A percentile compares a stretch with the other conserved stretches of the same genome.
phyloP scores from a whole-genome alignment of 495 filamentous ascomycete species.

The Pyrenopolyporus hunteri region DNA sequence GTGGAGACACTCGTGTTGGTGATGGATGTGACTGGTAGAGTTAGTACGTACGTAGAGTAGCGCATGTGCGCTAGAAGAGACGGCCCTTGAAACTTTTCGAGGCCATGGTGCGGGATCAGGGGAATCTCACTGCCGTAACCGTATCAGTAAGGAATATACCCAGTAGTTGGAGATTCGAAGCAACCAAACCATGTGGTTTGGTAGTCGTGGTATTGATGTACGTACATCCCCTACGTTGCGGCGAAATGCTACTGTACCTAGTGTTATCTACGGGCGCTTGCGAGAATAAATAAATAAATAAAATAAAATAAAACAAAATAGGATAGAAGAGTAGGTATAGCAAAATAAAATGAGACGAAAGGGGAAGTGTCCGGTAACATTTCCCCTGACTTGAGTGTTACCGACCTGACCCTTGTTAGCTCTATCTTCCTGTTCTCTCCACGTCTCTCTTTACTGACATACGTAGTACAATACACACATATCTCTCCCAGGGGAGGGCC shows the following conservation, averaged over 20 bases:
- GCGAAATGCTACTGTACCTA: conserved; percentile 27
- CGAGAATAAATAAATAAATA: no score
- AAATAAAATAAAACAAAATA: conserved; percentile 16
- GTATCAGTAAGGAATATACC: conserved; percentile 7
- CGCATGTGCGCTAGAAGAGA: background rate
- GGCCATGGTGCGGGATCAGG: conserved; percentile 32
- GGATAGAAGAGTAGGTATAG: no score
- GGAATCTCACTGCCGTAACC: conserved; percentile 25
- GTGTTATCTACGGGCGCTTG: conserved; percentile 24
- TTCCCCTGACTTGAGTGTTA: conserved; percentile 40
- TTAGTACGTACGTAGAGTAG: conserved; percentile 1
- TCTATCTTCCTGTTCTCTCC: conserved; percentile 27
- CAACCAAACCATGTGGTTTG: conserved; percentile 46
- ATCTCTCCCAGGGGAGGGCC: background rate
- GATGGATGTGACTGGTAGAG: no score
- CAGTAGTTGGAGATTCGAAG: conserved; percentile 33
- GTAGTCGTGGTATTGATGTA: conserved; percentile 29
- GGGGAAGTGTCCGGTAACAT: conserved; percentile 38
- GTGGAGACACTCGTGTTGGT: conserved; percentile 34
- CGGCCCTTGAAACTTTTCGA: conserved; percentile 26
- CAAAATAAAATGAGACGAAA: conserved; percentile 18
- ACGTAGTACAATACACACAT: background rate
- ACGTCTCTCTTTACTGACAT: background rate
- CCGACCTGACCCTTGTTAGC: conserved; percentile 33
- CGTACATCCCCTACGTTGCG: conserved; percentile 30